These are phyloP conservation scores for Penicillium vulpinum DNA, from an alignment of 2,329 filamentous ascomycete species.

Conservation along the genomic window DNA sequence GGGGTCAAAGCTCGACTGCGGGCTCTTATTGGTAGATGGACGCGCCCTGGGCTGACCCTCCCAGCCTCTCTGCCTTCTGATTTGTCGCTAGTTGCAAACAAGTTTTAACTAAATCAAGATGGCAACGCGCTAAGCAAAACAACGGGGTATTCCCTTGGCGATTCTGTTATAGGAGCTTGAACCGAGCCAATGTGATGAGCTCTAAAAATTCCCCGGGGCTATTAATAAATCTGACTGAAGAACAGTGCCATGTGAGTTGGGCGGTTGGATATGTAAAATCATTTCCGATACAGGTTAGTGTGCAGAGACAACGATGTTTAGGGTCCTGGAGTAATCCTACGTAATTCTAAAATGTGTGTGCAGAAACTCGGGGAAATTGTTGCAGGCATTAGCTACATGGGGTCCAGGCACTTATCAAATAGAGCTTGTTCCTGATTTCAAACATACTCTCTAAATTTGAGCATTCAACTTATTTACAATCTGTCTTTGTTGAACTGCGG, in stretches of 20 bases:
- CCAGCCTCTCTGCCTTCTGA: slow-evolving; percentile 13
- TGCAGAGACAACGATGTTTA: slow-evolving; percentile 20
- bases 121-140: slow-evolving; percentile 31
- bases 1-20: slow-evolving; percentile 12
- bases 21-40: slow-evolving; percentile 24
- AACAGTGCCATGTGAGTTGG: slow-evolving; percentile 15
- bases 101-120: slow-evolving; percentile 21
- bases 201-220: slow-evolving; percentile 22
- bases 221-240: slow-evolving; percentile 21
- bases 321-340: background rate
- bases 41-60: slow-evolving; percentile 22
- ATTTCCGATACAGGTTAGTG: slow-evolving; percentile 26
- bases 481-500: background rate
- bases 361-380: slow-evolving; percentile 4
- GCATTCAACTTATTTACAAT: background rate
- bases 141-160: slow-evolving; percentile 21
- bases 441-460: background rate
- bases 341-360: too few relatives aligned
- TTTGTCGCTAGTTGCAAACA: slow-evolving; percentile 16
- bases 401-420: background rate
- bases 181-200: slow-evolving; percentile 4
- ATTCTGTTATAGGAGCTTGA: slow-evolving; percentile 11
- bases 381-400: slow-evolving; percentile 5
- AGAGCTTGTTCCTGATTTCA: background rate
- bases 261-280: slow-evolving; percentile 23